phyloP scores from a whole-genome alignment of 352 stramenopile genomes.

The Peronospora tabacina region DNA sequence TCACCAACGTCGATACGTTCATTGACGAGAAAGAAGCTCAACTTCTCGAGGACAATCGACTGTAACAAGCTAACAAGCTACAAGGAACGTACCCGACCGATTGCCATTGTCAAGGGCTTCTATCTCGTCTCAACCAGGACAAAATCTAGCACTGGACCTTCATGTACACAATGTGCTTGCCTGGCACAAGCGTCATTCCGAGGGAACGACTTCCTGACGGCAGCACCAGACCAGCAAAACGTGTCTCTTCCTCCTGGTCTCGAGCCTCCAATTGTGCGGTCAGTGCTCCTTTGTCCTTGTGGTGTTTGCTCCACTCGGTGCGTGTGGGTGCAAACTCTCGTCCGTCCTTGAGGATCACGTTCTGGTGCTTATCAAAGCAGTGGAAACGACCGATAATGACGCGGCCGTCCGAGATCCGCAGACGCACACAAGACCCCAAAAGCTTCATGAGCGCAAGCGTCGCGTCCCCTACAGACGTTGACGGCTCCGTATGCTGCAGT shows the following conservation, averaged over 20 bases:
- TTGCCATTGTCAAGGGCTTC: too few relatives aligned
- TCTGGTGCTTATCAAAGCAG: slow-evolving; percentile 81
- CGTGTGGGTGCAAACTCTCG: slow-evolving; percentile 47
- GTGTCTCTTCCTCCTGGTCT: slow-evolving; percentile 34
- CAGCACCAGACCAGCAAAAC: slow-evolving; percentile 21
- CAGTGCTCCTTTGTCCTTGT: slow-evolving; percentile 23
- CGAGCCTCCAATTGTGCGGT: slow-evolving; percentile 19
- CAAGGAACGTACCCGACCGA: too few relatives aligned
- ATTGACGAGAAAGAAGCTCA: slow-evolving; percentile 68
- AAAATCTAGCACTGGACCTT: slow-evolving; percentile 40
- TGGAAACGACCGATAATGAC: slow-evolving; percentile 59
- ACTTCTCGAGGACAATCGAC: slow-evolving; percentile 37
- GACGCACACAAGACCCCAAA: slow-evolving; percentile 43
- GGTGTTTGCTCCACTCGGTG: slow-evolving; percentile 16
- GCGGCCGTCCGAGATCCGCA: slow-evolving; percentile 67
- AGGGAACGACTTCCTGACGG: slow-evolving; percentile 39
- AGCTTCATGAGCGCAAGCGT: slow-evolving; percentile 57
- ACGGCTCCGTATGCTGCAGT: slow-evolving; percentile 14
- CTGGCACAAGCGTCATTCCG: slow-evolving; percentile 68
- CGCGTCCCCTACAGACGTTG: slow-evolving; percentile 27
- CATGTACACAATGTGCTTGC: slow-evolving; percentile 72
- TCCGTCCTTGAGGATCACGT: slow-evolving; percentile 68
- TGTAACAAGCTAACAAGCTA: slow-evolving; percentile 14
- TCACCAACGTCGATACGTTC: slow-evolving; percentile 60
- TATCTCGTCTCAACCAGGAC: too few relatives aligned